Conservation (phyloP, 441 rosid species). For the Eruca vesicaria region DNA sequence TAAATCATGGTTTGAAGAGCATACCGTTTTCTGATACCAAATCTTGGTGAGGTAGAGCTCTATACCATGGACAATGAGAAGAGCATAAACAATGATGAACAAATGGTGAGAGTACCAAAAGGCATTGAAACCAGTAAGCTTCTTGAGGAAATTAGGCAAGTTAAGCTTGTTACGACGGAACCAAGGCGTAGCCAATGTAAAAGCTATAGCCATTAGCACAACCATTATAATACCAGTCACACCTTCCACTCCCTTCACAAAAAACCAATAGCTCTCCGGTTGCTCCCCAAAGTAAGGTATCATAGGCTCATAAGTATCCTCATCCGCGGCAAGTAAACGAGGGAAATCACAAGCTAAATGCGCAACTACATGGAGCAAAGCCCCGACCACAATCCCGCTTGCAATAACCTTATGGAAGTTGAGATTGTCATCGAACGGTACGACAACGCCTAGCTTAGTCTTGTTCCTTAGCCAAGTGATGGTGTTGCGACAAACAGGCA, state of each 20-base stretch:
- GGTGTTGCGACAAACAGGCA: constrained; percentile 86
- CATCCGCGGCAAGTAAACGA: constrained; percentile 54
- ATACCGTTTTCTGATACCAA: constrained; percentile 81
- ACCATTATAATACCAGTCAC: constrained; percentile 78
- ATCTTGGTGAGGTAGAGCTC: constrained; percentile 64
- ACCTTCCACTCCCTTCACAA: constrained; percentile 75
- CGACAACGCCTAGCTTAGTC: constrained; percentile 61
- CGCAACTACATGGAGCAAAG: constrained; percentile 59
- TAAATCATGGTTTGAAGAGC: background rate
- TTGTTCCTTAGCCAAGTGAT: constrained; percentile 92
- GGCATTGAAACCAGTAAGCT: constrained; percentile 86
- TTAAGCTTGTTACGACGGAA: constrained; percentile 78
- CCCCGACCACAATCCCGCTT: constrained; percentile 59
- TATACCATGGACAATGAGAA: constrained; percentile 77
- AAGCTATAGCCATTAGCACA: constrained; percentile 78
- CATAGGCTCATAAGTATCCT: constrained; percentile 62
- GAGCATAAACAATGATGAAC: constrained; percentile 70
- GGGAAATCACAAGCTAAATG: constrained; percentile 92
- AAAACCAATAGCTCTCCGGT: constrained; percentile 73
- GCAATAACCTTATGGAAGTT: constrained; percentile 93
- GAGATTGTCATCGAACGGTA: constrained; percentile 87
- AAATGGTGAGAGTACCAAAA: constrained; percentile 94
- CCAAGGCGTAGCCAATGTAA: constrained; percentile 85
- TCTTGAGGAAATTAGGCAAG: constrained; percentile 63
- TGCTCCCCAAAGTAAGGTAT: constrained; percentile 61